Percentiles rank a stretch among this genome's conserved stretches.
These are phyloP conservation scores for Tuber calosporum DNA, from an alignment of 495 filamentous ascomycete species.

Conservation along the genomic window DNA sequence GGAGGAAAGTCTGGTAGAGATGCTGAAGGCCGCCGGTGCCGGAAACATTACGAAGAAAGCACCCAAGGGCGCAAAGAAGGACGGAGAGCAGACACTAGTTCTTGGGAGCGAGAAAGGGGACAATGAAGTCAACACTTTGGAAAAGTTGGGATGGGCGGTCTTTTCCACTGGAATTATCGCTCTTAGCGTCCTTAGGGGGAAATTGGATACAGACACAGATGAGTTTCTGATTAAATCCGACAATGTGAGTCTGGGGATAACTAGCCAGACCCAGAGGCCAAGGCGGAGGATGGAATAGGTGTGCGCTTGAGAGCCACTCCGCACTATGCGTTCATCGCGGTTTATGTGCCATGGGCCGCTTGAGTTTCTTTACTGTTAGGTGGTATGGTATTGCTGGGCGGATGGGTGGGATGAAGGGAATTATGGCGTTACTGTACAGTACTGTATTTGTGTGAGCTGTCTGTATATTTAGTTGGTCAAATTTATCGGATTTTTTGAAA, in stretches of 20 bases:
- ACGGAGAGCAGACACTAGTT: slow-evolving; percentile 25
- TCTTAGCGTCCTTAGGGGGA: slow-evolving; percentile 33
- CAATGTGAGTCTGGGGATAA: slow-evolving; percentile 3
- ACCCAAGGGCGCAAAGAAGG: slow-evolving; percentile 25
- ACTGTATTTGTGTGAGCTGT: neutral
- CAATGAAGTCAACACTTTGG: slow-evolving; percentile 20
- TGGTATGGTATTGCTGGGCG: neutral
- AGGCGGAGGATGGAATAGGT: slow-evolving; percentile 25
- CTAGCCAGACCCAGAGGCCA: slow-evolving; percentile 13
- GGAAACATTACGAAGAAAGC: slow-evolving; percentile 28
- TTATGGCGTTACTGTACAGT: neutral
- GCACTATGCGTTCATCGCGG: neutral
- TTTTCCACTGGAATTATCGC: slow-evolving; percentile 31
- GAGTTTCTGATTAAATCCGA: slow-evolving; percentile 29
- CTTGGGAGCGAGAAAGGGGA: slow-evolving; percentile 37
- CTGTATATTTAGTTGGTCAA: neutral
- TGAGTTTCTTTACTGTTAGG: neutral
- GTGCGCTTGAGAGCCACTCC: too few species aligned
- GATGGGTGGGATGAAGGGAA: neutral
- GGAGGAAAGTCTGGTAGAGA: slow-evolving; percentile 33
- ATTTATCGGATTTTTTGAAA: neutral
- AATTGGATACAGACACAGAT: slow-evolving; percentile 11
- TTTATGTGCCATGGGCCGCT: neutral
- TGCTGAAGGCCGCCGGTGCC: slow-evolving; percentile 37
- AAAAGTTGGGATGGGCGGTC: slow-evolving; percentile 31